Evolutionary conservation across 148 eudicot genomes (phyloP).

Genomic region (Pouteria glomerata): DNA sequence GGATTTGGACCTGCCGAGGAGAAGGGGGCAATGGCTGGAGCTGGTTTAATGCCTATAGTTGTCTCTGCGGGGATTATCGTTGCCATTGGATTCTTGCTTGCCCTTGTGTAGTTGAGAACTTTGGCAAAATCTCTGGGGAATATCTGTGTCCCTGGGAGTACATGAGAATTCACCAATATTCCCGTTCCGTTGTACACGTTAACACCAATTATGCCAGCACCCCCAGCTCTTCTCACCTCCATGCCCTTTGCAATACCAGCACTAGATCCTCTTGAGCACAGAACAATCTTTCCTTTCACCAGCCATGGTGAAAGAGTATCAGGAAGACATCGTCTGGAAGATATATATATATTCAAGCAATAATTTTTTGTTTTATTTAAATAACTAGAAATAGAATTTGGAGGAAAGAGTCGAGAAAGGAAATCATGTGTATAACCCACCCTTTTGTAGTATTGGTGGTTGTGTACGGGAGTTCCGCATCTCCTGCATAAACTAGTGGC

Average conservation of each 20-base stretch:
- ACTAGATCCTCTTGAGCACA: constrained; percentile 8
- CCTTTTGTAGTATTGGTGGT: neutral
- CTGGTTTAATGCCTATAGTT: constrained; percentile 11
- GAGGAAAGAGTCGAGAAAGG: no score
- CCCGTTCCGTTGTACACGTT: constrained; percentile 6
- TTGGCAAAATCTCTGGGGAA: neutral
- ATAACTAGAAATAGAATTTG: no score
- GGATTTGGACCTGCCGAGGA: constrained; percentile 21
- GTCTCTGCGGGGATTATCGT: neutral
- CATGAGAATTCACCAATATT: constrained; percentile 8
- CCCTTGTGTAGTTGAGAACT: constrained; percentile 9
- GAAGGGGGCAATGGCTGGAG: constrained; percentile 18
- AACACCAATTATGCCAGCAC: constrained; percentile 6
- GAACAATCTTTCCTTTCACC: constrained; percentile 16
- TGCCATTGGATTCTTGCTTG: constrained; percentile 5
- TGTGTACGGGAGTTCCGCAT: constrained; percentile 1
- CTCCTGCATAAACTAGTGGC: constrained; percentile 17
- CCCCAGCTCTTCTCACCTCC: constrained; percentile 20
- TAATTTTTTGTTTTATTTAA: no score
- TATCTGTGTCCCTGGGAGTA: constrained; percentile 13
- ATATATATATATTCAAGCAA: no score
- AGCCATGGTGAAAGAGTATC: constrained; percentile 7
- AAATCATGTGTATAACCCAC: no score
- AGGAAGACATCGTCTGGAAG: constrained; percentile 11
- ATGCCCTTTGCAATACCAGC: neutral